A percentile compares a stretch with the other conserved stretches of the same genome.
These are phyloP conservation scores for Salmacisia buchloeana DNA, from an alignment of 1,284 basidiomycete genomes.

Conservation along the genomic window DNA sequence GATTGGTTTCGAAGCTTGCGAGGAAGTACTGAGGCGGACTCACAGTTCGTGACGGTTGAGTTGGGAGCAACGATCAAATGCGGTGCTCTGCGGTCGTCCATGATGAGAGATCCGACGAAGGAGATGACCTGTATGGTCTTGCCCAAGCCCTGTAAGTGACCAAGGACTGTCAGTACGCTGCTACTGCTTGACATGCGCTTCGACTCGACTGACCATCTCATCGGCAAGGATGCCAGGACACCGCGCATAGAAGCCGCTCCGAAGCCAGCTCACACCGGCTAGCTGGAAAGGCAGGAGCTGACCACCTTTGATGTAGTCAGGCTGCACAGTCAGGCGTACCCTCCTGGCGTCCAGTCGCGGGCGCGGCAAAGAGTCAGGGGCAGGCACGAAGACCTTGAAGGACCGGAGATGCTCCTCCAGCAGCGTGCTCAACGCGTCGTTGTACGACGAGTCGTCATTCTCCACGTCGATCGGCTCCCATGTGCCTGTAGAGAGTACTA, in stretches of 20 bases:
- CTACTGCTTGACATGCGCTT: not conserved
- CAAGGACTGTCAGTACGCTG: not conserved
- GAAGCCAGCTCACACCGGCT: conserved; percentile 85
- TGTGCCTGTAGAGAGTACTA: conserved; percentile 59
- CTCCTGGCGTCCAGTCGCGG: conserved; percentile 22
- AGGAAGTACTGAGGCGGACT: conserved; percentile 48
- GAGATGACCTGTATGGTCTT: conserved; percentile 89
- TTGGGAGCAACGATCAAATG: conserved; percentile 84
- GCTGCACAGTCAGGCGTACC: conserved; percentile 48
- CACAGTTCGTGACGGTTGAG: conserved; percentile 76
- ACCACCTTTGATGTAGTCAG: conserved; percentile 53
- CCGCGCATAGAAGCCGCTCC: conserved; percentile 30
- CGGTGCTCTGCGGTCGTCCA: conserved; percentile 51
- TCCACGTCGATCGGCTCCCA: conserved; percentile 78
- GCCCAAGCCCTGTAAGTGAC: conserved; percentile 57
- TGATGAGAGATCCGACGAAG: conserved; percentile 72
- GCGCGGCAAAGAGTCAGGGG: no score
- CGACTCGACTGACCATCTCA: conserved; percentile 66
- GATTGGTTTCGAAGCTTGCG: not conserved
- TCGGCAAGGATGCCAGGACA: conserved; percentile 79
- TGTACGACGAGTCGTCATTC: conserved; percentile 57
- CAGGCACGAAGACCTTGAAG: conserved; percentile 61
- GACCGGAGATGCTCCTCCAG: conserved; percentile 64
- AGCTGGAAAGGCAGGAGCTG: conserved; percentile 58
- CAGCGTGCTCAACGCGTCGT: conserved; percentile 63